Conservation (phyloP, 805 yeast genomes). For the Zygoascus biomembranicola region DNA sequence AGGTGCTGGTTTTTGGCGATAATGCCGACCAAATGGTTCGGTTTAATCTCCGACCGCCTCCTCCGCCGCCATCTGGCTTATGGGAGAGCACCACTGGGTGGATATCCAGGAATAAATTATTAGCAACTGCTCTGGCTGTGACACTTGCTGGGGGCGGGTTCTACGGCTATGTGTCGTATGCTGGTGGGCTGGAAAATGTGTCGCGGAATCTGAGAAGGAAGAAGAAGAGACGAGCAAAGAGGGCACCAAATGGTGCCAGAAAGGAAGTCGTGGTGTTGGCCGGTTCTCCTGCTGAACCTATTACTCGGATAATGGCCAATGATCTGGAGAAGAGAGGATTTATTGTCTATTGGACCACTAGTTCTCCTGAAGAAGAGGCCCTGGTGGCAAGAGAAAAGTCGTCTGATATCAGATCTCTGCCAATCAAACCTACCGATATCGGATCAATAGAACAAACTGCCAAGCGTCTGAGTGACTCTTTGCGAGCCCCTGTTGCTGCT, state of each 20-base stretch:
- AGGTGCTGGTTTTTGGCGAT: constrained; percentile 8
- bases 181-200: background rate
- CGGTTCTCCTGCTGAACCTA: constrained; percentile 71
- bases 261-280: constrained; percentile 65
- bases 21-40: background rate
- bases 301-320: constrained; percentile 58
- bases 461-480: constrained; percentile 39
- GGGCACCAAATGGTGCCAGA: constrained; percentile 62
- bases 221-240: constrained; percentile 45
- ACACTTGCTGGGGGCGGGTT: constrained; percentile 17
- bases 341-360: constrained; percentile 68
- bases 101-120: constrained; percentile 20
- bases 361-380: constrained; percentile 48
- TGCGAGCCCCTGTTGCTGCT: constrained; percentile 49
- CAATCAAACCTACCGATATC: constrained; percentile 39
- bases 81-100: constrained; percentile 16
- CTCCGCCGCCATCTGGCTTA: constrained; percentile 21
- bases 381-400: constrained; percentile 44
- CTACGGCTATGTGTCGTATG: constrained; percentile 12
- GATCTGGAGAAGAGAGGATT: constrained; percentile 76
- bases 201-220: background rate
- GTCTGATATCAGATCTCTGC: constrained; percentile 60
- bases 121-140: constrained; percentile 14
- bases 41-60: constrained; percentile 10
- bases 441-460: constrained; percentile 39